These are phyloP conservation scores for Heliosperma pusillum DNA, from an alignment of 148 eudicot genomes.

Conservation along the genomic window DNA sequence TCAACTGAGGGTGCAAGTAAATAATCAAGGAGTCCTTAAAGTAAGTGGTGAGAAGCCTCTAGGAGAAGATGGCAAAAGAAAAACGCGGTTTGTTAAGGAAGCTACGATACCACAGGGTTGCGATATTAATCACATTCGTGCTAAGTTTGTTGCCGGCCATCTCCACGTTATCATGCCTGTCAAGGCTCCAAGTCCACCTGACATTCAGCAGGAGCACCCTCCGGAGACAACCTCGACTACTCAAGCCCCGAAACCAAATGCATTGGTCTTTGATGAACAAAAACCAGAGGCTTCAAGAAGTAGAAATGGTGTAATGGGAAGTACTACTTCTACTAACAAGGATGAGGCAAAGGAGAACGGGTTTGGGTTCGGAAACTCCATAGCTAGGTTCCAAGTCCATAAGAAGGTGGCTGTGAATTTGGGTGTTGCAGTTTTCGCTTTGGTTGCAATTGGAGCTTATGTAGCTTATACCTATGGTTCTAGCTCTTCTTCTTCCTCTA, in stretches of 20 bases:
- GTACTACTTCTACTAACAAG: neutral
- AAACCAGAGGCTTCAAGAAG: neutral
- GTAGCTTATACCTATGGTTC: slow-evolving; percentile 27
- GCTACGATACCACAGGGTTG: slow-evolving; percentile 37
- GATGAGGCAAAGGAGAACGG: slow-evolving; percentile 7
- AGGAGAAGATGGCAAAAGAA: slow-evolving; percentile 31
- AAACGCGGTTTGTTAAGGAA: slow-evolving; percentile 50
- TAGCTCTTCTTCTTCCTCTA: slow-evolving; percentile 21
- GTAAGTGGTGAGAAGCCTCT: slow-evolving; percentile 51
- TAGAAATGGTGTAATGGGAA: slow-evolving; percentile 11
- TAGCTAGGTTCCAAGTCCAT: slow-evolving; percentile 22
- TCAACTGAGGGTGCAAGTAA: slow-evolving; percentile 52
- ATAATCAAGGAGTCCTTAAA: slow-evolving; percentile 40
- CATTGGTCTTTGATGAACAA: slow-evolving; percentile 2
- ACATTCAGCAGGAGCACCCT: slow-evolving; percentile 6
- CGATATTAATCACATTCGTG: slow-evolving; percentile 41
- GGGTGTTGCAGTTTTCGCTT: slow-evolving; percentile 33
- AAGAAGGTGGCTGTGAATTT: slow-evolving; percentile 21
- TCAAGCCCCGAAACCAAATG: slow-evolving; percentile 12
- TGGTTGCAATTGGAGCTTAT: slow-evolving; percentile 39
- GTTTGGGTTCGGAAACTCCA: slow-evolving; percentile 13
- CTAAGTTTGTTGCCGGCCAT: slow-evolving; percentile 38
- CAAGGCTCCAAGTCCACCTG: slow-evolving; percentile 10
- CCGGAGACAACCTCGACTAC: neutral
- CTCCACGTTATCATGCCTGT: slow-evolving; percentile 63